A percentile compares a stretch with the other conserved stretches of the same genome.
Conservation (phyloP, 768 basidiomycete species). For the Flagelloscypha sp. region DNA sequence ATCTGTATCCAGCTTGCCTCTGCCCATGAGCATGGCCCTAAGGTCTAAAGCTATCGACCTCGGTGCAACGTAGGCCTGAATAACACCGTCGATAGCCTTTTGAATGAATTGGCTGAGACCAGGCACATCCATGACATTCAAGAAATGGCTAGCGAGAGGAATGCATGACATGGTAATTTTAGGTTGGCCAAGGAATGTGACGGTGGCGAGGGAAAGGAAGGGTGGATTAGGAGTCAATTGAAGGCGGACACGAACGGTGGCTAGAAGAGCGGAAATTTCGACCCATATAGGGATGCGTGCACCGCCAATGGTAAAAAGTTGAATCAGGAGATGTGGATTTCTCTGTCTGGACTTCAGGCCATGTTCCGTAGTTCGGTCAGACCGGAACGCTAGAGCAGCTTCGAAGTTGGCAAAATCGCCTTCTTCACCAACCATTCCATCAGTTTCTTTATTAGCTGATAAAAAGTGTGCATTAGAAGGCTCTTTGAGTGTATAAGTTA, state of each 20-base stretch:
- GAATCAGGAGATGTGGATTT: conserved; percentile 58
- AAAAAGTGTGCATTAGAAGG: conserved; percentile 11
- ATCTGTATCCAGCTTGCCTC: conserved; percentile 55
- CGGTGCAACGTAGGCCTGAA: conserved; percentile 60
- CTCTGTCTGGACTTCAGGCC: conserved; percentile 35
- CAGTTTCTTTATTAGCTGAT: conserved; percentile 19
- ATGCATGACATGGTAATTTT: conserved; percentile 55
- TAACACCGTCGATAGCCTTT: conserved; percentile 53
- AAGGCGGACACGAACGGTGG: conserved; percentile 56
- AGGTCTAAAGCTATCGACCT: conserved; percentile 64
- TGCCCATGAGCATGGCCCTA: conserved; percentile 51
- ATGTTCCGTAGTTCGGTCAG: conserved; percentile 31
- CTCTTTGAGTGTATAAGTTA: too few species aligned
- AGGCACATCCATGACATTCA: conserved; percentile 75
- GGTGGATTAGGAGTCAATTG: conserved; percentile 70
- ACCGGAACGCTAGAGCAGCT: conserved; percentile 58
- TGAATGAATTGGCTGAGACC: conserved; percentile 63
- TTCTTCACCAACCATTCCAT: conserved; percentile 28
- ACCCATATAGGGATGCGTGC: conserved; percentile 60
- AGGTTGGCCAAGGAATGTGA: conserved; percentile 68
- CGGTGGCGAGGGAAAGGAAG: conserved; percentile 36
- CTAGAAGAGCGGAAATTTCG: conserved; percentile 58
- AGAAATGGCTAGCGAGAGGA: conserved; percentile 52
- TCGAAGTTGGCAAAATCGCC: conserved; percentile 59
- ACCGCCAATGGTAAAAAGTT: conserved; percentile 51